A percentile compares a stretch with the other conserved stretches of the same genome.
Evolutionary conservation across 306 rosid species (phyloP).

Genomic region (Citrullus amarus): DNA sequence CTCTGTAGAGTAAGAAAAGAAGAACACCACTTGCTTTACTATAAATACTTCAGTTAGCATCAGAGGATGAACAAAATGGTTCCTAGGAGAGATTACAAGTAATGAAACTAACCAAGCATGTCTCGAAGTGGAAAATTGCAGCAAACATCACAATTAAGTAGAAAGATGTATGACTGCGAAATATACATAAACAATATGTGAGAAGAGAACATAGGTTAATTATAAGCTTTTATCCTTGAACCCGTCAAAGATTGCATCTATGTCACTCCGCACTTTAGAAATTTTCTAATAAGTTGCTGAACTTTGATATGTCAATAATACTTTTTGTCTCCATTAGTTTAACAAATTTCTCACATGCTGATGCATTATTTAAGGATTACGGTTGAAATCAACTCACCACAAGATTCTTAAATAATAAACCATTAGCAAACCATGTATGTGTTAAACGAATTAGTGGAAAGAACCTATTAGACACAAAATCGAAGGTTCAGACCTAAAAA

Average conservation of each 20-base stretch:
- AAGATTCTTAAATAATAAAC: not conserved
- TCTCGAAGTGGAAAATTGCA: conserved; percentile 75
- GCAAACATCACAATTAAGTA: conserved; percentile 93
- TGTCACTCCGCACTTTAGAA: not conserved
- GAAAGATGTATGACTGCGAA: conserved; percentile 79
- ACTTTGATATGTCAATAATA: not conserved
- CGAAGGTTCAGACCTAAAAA: not conserved
- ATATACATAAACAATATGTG: not conserved
- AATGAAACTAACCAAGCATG: conserved; percentile 69
- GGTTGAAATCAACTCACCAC: no score
- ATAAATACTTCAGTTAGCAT: not conserved
- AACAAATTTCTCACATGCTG: not conserved
- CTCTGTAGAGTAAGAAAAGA: conserved; percentile 15
- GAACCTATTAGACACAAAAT: not conserved
- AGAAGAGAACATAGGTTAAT: not conserved
- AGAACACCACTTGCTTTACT: not conserved
- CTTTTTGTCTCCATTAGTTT: not conserved
- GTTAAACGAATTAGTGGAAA: not conserved
- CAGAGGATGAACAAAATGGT: not conserved
- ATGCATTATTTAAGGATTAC: not conserved
- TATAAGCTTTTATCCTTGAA: not conserved
- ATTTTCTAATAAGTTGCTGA: not conserved
- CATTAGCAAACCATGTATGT: not conserved
- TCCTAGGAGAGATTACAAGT: not conserved
- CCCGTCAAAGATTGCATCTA: not conserved